Conservation (phyloP, 495 filamentous ascomycete genomes). For the Rhizodiscina lignyota region DNA sequence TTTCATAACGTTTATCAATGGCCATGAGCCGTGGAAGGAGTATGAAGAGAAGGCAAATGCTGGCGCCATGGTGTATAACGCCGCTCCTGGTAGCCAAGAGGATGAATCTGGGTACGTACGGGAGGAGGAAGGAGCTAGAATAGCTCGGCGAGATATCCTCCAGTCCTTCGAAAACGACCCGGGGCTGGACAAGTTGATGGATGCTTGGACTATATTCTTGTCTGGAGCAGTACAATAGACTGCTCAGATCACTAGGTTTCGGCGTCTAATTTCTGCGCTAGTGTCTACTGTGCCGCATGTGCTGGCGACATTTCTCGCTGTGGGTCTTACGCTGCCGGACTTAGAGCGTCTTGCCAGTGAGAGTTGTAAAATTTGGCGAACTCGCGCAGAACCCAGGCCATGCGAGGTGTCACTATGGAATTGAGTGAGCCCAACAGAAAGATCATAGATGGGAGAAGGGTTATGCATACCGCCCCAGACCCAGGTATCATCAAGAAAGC, state of each 20-base stretch:
- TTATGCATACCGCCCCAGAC: constrained; percentile 8
- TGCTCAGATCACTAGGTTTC: no score
- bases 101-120: background rate
- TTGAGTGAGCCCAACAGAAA: no score
- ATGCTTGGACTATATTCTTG: background rate
- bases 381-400: no score
- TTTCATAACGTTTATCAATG: constrained; percentile 29
- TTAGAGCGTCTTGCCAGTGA: no score
- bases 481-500: constrained; percentile 4
- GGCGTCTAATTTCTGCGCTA: no score
- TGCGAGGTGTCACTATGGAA: no score
- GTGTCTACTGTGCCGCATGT: no score
- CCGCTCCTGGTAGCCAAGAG: background rate
- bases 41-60: constrained; percentile 7
- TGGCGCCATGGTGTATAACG: background rate
- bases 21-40: constrained; percentile 22
- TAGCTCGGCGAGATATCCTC: background rate
- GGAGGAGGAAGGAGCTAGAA: background rate
- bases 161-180: background rate
- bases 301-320: no score
- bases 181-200: background rate
- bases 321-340: no score
- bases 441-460: no score
- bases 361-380: no score
- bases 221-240: no score